Conservation (phyloP, 768 basidiomycete species). For the Panaeolus papilionaceus region DNA sequence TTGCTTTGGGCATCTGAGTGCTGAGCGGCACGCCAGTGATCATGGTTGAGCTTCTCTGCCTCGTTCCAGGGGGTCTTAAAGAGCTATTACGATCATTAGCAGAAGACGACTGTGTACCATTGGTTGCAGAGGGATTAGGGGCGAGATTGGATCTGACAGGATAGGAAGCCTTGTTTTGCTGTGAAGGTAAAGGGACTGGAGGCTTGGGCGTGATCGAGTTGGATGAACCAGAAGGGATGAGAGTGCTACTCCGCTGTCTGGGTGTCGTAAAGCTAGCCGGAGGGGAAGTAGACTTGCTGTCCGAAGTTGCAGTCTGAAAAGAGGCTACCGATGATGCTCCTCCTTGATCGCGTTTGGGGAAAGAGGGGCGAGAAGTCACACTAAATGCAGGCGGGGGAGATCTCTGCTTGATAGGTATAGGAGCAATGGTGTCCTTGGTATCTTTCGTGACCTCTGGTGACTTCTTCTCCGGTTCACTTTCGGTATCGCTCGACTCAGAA, state of each 20-base stretch:
- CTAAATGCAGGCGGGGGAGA: slow-evolving; percentile 63
- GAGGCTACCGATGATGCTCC: slow-evolving; percentile 12
- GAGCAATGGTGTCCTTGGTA: slow-evolving; percentile 44
- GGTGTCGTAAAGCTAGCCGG: slow-evolving; percentile 17
- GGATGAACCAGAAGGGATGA: slow-evolving; percentile 38
- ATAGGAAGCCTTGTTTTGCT: slow-evolving; percentile 17
- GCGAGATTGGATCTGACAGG: slow-evolving; percentile 13
- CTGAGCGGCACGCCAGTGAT: slow-evolving; percentile 37
- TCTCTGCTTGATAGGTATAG: slow-evolving; percentile 65
- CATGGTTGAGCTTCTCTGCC: slow-evolving; percentile 50
- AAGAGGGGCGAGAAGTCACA: slow-evolving; percentile 63
- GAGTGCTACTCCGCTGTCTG: slow-evolving; percentile 49
- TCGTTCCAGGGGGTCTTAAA: slow-evolving; percentile 24
- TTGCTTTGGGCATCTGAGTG: slow-evolving; percentile 32
- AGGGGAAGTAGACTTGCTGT: slow-evolving; percentile 17
- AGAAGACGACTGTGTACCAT: slow-evolving; percentile 4
- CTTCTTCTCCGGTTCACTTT: slow-evolving; percentile 34
- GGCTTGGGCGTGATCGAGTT: slow-evolving; percentile 28
- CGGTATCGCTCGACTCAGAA: slow-evolving; percentile 32
- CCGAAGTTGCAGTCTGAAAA: slow-evolving; percentile 21
- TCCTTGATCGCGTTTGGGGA: slow-evolving; percentile 32
- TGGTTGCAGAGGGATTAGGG: slow-evolving; percentile 14
- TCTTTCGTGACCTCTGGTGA: slow-evolving; percentile 23
- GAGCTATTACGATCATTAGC: slow-evolving; percentile 22
- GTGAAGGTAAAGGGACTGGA: slow-evolving; percentile 25